Base-by-base conservation (phyloP, 2,329 filamentous ascomycete genomes). In the Aspergillus transmontanensis region DNA sequence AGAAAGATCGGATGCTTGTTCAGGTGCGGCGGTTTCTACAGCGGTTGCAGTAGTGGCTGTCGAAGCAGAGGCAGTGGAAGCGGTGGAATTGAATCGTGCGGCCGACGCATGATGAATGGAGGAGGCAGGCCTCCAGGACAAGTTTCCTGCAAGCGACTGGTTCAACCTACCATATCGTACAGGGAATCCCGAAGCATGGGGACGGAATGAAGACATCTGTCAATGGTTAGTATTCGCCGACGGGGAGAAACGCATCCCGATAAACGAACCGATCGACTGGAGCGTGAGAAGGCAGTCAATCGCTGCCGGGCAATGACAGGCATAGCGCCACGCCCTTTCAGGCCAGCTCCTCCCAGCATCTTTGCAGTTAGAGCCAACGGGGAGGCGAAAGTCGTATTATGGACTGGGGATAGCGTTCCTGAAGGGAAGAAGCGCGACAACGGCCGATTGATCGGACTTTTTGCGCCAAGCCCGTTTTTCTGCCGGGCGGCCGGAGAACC, bases 341-440 rank as follows among this genome's bases (percentile, higher is more conserved):
- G 71, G 68, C 84, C 83, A 81, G 82, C 82, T 68, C 83, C 83
- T 72, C 83, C 82, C 73, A 88, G 78, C 86, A 88, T 88, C 69
- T 71, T 74, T 59, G 68, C 62, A 56, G 28, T 60, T 41, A 63
- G 12, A 48, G 9, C 21, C 14, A 65, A 54, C 57, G 55, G 58
- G 59, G 64, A 56, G 63, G 61, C 66, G 58, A 58, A 60, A 57
- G 57, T 50, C 28, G 50, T 21, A 62, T 23, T 23, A 60, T 19
- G 39, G 12, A 51, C 23, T 45, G 30, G 43, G 23, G 26, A 53
- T 36, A 16, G 43, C 46, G 16, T 32, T 19, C n/a, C 34, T 21
- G 45, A 58, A 51, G 34, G 61, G 48, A 30, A 61, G 61, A 64
- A 54, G 53, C 53, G 58, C 63, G 56, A 57, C 45, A 19, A 48